Conservation (phyloP, 345 rosid genomes). For the Pseudoturritis turrita region DNA sequence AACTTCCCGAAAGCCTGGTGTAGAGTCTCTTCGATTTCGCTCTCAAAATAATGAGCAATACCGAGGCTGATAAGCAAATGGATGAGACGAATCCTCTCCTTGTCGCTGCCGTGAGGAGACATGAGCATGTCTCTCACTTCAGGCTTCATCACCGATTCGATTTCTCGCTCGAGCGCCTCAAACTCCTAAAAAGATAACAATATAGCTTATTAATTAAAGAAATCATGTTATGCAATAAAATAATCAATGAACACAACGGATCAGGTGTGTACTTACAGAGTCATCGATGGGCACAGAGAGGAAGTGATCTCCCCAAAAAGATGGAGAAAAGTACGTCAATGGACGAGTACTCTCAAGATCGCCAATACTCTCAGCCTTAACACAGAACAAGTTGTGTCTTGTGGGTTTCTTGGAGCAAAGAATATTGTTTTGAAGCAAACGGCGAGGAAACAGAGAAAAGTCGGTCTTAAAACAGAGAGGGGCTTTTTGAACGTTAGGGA, state of each 20-base stretch:
- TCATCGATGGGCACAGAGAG: background rate
- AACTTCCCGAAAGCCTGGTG: background rate
- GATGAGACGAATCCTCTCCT: background rate
- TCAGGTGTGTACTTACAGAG: background rate
- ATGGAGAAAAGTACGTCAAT: background rate
- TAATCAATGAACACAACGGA: no score
- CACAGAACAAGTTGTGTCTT: background rate
- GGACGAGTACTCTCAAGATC: slow-evolving; percentile 2
- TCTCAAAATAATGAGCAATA: background rate
- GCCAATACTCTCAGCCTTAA: background rate
- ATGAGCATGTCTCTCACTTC: background rate
- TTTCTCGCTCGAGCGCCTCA: background rate
- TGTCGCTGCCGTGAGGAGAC: background rate
- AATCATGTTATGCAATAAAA: background rate
- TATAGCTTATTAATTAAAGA: no score
- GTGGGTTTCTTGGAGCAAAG: background rate
- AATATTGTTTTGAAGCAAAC: background rate
- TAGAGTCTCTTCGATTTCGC: background rate
- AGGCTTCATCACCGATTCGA: background rate
- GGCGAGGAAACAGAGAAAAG: background rate
- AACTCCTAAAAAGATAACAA: background rate
- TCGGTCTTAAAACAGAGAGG: background rate
- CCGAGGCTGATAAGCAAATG: background rate
- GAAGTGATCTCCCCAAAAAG: slow-evolving; percentile 14
- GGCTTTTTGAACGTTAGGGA: background rate